phyloP scores from a whole-genome alignment of 129 eudicot species.

The Lonicera japonica region DNA sequence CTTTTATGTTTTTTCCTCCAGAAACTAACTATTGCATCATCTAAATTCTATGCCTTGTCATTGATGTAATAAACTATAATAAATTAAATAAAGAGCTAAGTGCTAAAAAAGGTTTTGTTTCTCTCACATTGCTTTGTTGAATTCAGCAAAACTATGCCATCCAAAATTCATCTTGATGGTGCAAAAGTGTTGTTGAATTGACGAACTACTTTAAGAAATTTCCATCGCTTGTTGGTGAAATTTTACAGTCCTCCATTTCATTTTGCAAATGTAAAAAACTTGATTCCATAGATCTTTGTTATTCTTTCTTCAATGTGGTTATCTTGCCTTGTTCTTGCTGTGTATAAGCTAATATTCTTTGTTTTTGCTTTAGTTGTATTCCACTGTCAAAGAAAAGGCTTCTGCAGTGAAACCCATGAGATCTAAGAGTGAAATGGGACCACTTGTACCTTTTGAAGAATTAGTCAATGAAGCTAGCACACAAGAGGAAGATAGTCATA shows the following conservation, averaged over 20 bases:
- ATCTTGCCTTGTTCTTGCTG: neutral
- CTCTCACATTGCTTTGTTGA: neutral
- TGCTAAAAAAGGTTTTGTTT: neutral
- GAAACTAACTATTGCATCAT: no score
- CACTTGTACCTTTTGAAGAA: slow-evolving; percentile 85
- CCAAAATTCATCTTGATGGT: neutral
- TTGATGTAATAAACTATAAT: no score
- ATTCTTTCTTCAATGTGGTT: neutral
- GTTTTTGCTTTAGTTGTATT: slow-evolving; percentile 32
- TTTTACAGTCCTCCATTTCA: neutral
- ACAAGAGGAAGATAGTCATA: slow-evolving; percentile 25
- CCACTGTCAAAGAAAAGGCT: slow-evolving; percentile 37
- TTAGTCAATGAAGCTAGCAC: slow-evolving; percentile 43
- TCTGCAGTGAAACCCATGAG: slow-evolving; percentile 47
- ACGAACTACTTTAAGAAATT: neutral
- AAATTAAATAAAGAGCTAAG: neutral
- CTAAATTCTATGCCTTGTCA: no score
- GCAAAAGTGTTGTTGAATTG: neutral
- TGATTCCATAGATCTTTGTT: neutral
- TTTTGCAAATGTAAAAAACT: neutral
- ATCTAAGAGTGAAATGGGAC: slow-evolving; percentile 35
- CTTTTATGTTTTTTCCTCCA: no score
- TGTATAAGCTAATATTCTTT: neutral
- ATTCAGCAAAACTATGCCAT: neutral
- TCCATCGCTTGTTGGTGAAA: neutral